A percentile compares a stretch with the other conserved stretches of the same genome.
These are phyloP conservation scores for Senna siamea DNA, from an alignment of 306 rosid species.

Conservation along the genomic window DNA sequence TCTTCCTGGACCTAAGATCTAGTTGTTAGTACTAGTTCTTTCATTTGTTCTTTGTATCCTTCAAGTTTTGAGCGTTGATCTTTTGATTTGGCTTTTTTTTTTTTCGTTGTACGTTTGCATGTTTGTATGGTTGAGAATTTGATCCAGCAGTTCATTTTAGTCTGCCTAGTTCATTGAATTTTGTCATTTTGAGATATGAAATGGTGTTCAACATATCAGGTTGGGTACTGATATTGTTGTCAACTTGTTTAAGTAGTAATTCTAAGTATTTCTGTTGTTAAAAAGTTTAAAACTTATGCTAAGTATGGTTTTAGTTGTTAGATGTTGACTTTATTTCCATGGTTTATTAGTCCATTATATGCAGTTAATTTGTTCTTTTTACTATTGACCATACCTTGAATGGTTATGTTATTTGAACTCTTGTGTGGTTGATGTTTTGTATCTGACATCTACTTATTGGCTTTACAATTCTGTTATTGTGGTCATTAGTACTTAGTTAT, in stretches of 20 bases:
- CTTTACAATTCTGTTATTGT: too few species aligned
- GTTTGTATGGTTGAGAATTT: not conserved
- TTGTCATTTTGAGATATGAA: conserved; percentile 20
- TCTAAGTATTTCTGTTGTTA: conserved; percentile 6
- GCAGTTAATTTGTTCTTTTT: too few species aligned
- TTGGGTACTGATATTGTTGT: conserved; percentile 7
- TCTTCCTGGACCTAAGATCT: conserved; percentile 21
- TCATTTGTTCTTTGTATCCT: too few species aligned
- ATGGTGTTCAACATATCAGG: conserved; percentile 2
- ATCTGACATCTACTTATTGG: too few species aligned
- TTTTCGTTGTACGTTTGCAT: conserved; percentile 12
- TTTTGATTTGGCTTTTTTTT: conserved; percentile 27
- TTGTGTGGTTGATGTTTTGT: too few species aligned
- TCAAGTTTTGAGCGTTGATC: conserved; percentile 23
- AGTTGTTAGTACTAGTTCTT: not conserved
- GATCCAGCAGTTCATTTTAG: conserved; percentile 8
- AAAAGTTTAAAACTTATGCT: conserved; percentile 4
- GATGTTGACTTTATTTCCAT: not conserved
- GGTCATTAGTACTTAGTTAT: too few species aligned
- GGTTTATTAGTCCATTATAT: too few species aligned
- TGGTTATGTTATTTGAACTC: too few species aligned
- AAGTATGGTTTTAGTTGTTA: not conserved
- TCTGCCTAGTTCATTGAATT: conserved; percentile 23
- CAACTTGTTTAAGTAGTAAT: conserved; percentile 10
- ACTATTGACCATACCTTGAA: too few species aligned